These are phyloP conservation scores for Kazachstania psychrophila DNA, from an alignment of 805 yeast species.

Conservation along the genomic window DNA sequence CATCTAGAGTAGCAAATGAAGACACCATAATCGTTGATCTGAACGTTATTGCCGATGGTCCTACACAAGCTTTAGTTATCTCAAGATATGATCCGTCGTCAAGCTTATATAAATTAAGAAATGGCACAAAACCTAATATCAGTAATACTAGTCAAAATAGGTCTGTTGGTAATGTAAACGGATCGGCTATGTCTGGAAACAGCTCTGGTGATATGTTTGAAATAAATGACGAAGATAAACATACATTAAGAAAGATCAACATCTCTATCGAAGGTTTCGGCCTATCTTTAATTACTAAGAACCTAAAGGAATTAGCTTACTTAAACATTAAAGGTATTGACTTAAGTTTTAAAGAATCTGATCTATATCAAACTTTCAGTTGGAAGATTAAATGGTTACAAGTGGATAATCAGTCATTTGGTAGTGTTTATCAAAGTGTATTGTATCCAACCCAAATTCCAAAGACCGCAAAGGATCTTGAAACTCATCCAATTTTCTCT, in stretches of 20 bases:
- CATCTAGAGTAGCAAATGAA: constrained; percentile 34
- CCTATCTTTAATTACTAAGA: constrained; percentile 65
- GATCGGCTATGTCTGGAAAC: constrained; percentile 20
- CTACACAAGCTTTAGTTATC: constrained; percentile 78
- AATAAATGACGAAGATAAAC: constrained; percentile 32
- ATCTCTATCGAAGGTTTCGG: constrained; percentile 80
- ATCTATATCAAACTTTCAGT: constrained; percentile 69
- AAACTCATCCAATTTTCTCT: constrained; percentile 82
- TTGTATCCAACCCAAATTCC: constrained; percentile 87
- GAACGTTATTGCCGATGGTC: constrained; percentile 94
- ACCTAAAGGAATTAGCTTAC: constrained; percentile 71
- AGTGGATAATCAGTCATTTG: constrained; percentile 82
- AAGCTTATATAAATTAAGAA: constrained; percentile 55
- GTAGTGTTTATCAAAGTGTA: constrained; percentile 80
- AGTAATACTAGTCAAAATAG: constrained; percentile 4
- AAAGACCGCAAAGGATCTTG: constrained; percentile 72
- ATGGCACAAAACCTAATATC: constrained; percentile 11
- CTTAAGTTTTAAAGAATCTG: constrained; percentile 71
- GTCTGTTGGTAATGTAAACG: constrained; percentile 7
- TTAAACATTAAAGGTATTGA: constrained; percentile 77
- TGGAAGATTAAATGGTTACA: constrained; percentile 90
- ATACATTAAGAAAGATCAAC: constrained; percentile 34
- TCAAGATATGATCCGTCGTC: constrained; percentile 71
- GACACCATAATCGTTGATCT: constrained; percentile 58
- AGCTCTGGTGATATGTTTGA: constrained; percentile 43